These are phyloP conservation scores for Marchantia polymorpha DNA, from an alignment of 225 moss, liverwort and hornwort species.

Conservation along the genomic window DNA sequence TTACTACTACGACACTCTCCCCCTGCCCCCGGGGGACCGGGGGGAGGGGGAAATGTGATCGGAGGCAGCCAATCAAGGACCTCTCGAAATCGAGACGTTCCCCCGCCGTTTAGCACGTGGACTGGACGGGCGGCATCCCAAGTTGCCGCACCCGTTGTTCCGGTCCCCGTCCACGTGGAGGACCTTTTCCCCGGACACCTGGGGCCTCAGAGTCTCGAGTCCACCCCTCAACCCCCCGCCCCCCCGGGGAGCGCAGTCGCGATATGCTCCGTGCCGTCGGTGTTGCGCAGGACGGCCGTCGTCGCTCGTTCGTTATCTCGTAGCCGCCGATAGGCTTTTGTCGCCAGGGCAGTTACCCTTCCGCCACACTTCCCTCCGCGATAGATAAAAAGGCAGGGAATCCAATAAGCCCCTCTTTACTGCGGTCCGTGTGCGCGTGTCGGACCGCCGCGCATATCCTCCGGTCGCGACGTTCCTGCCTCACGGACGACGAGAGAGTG, in stretches of 20 bases:
- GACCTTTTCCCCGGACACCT: background rate
- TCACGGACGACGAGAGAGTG: background rate
- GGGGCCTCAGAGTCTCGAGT: background rate
- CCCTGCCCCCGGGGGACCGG: background rate
- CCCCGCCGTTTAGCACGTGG: background rate
- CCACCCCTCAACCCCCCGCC: no score
- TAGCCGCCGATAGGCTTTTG: background rate
- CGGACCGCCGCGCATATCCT: background rate
- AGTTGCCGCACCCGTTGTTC: background rate
- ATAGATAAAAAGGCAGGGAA: background rate
- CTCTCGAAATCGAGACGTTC: background rate
- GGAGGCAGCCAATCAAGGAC: background rate
- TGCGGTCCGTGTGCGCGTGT: background rate
- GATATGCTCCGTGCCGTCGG: background rate
- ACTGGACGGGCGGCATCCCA: background rate
- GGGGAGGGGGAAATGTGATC: background rate
- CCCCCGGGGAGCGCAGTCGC: no score
- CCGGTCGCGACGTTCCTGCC: background rate
- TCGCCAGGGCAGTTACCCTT: background rate
- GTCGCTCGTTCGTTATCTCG: background rate
- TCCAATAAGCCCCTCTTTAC: background rate
- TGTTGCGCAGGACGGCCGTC: background rate
- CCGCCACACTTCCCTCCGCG: background rate
- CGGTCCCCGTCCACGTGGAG: background rate
- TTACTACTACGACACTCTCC: background rate